Evolutionary conservation across 192 early-diverging fungal species (phyloP).

Genomic region (Coemansia umbellata): DNA sequence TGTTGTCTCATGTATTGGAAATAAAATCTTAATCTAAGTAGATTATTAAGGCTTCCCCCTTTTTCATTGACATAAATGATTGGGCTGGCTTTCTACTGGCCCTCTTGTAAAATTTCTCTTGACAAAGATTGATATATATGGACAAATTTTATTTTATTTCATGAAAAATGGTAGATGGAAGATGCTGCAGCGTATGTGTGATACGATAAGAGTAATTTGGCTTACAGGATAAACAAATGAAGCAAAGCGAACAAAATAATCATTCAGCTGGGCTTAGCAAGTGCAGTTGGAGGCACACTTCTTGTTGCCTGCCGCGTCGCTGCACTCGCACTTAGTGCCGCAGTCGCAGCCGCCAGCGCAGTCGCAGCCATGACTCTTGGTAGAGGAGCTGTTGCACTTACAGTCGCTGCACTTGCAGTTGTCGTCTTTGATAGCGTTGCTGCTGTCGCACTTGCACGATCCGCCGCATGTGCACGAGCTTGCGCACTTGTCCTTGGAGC

Average conservation of each 20-base stretch:
- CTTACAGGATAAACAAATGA: neutral
- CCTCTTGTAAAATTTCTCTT: too few species aligned
- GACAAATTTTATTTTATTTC: too few species aligned
- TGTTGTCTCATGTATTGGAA: too few species aligned
- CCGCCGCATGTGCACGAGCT: constrained; percentile 11
- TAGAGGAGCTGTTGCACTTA: constrained; percentile 4
- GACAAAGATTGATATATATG: too few species aligned
- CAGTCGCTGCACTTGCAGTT: constrained; percentile 22
- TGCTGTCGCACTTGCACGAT: constrained; percentile 15
- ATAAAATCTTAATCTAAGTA: too few species aligned
- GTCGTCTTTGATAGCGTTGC: constrained; percentile 1
- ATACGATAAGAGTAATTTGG: too few species aligned
- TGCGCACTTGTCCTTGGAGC: constrained; percentile 1
- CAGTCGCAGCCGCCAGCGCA: neutral
- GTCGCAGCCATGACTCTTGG: constrained; percentile 10
- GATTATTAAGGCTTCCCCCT: too few species aligned
- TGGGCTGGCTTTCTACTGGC: too few species aligned
- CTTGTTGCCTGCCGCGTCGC: neutral
- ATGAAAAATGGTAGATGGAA: too few species aligned
- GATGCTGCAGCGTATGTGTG: too few species aligned
- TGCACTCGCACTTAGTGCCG: constrained; percentile 21
- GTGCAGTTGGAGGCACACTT: constrained; percentile 15
- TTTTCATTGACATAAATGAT: too few species aligned
- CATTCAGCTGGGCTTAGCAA: constrained; percentile 3
- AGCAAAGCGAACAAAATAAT: neutral